Percentiles rank a stretch among this genome's conserved stretches.
These are phyloP conservation scores for Xerocomus amazonicus DNA, from an alignment of 1,284 basidiomycete genomes.

Conservation along the genomic window DNA sequence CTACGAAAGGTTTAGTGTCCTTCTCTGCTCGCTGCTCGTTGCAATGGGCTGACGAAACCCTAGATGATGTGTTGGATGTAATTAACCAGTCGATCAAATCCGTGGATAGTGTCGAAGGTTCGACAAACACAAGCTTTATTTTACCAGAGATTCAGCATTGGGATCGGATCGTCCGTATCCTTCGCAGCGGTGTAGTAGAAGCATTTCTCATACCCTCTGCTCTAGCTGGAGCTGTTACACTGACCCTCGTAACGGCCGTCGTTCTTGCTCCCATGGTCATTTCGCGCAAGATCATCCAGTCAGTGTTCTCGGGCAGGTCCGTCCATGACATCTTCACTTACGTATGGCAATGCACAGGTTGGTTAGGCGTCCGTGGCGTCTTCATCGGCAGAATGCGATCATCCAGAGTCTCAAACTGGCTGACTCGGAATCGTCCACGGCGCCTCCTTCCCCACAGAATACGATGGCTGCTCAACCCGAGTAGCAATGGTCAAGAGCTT, in stretches of 20 bases:
- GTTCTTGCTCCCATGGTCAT: conserved; percentile 2
- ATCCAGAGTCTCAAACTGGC: conserved; percentile 7
- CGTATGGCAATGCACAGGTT: neutral
- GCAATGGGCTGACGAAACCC: neutral
- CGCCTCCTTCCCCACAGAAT: neutral
- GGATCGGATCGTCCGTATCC: conserved; percentile 4
- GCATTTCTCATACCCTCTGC: conserved; percentile 7
- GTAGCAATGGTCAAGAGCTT: too few species aligned
- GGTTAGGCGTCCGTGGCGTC: conserved; percentile 6
- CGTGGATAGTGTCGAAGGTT: conserved; percentile 12
- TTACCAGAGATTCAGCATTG: conserved; percentile 10
- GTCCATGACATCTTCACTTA: neutral
- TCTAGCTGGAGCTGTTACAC: neutral
- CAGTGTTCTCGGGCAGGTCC: neutral
- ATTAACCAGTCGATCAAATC: conserved; percentile 11
- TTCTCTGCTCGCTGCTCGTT: too few species aligned
- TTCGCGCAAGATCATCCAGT: conserved; percentile 6
- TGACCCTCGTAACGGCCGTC: conserved; percentile 4
- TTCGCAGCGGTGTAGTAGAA: conserved; percentile 6
- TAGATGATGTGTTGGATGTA: conserved; percentile 14
- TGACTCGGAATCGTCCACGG: neutral
- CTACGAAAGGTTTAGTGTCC: conserved; percentile 5
- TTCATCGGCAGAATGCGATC: conserved; percentile 9
- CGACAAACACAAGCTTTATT: conserved; percentile 7
- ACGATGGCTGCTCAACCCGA: neutral